Base-by-base conservation (phyloP, 257 asterid species). In the Datura wrightii region DNA sequence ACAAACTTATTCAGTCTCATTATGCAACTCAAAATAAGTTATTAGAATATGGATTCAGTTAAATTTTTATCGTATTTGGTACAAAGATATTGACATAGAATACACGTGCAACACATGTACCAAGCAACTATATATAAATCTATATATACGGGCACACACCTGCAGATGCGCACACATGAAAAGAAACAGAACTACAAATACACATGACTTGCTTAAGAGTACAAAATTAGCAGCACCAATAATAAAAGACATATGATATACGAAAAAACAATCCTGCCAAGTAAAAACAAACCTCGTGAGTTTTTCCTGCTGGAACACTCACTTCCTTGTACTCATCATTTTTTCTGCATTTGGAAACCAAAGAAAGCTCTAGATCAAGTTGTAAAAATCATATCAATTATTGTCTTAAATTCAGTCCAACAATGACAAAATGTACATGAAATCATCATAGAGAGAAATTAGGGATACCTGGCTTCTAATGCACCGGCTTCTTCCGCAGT, bases 401-500 rank as follows among this genome's bases (percentile, higher is more conserved):
- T 34, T 31, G 63, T 34, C 15, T 78, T 52, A 52, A 7, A 78
- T 78, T 52, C 52, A 52, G 82, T 78, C 82, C 82, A 52, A 34
- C 63, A 78, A 78, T 78, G 5, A 53, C 9, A 78, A 34, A 78
- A 34, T 52, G 63, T 78, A 78, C 63, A 37, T 78, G 82, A 31
- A 76, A 54, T 70, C 79, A 79, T 82, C 79, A 79, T 24, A 80
- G 85, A 71, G 58, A 72, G 46, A 67, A 78, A 83, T 84, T 31
- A 65, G 79, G 42, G 81, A 86, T 87, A 96, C 98, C 98, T 93
- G 90, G 85, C 91, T 62, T 89, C 89, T 85, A 90, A 85, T 81
- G 96, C 86, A 88, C 98, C 98, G 83, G 97, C 94, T 85, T 94
- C 98, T 85, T 94, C 98, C 16, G 99, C 98, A 58, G 90, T 86